Base-by-base conservation (phyloP, 2,329 filamentous ascomycete species). In the Chalaropsis thielavioides region DNA sequence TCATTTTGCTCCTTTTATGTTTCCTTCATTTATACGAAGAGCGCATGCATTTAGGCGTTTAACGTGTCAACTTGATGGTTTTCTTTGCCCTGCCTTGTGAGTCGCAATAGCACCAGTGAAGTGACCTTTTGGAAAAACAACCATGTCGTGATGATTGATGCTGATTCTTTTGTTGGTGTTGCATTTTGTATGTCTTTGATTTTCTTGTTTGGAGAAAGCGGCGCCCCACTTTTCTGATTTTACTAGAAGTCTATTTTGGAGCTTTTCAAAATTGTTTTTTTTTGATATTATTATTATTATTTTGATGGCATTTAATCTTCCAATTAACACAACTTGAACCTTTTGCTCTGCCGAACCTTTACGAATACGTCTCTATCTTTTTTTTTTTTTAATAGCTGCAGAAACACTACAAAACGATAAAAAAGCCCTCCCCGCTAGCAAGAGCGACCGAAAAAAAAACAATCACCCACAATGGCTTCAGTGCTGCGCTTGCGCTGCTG, bases 1-100 rank as follows among this genome's bases (percentile, higher is more conserved):
- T 62, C n/a, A 40, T 24, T 40, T 31, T 62, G 38, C 43, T 41
- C 7, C 19, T n/a, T 54, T 38, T 31, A 22, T 19, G 43, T 35
- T 31, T 40, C 61, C 27, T 49, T 62, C 44, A 43, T 64, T 61
- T 51, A 10, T 59, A 27, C 24, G 54, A 40, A 63, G 58, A 64
- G 58, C 56, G 63, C 59, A 66, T 66, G 64, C 64, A 66, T 66
- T 46, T 62, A 56, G 64, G 60, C 60, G 64, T 66, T 66, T 58
- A 46, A 65, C 54, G 38, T 46, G 62, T 64, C 43, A 64, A 31
- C 43, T 64, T 64, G 38, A n/a, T 15, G 31, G 41, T 11, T 59
- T 27, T 54, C 19, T 54, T 60, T 38, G 24, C 15, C 24, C 24
- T 22, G 5, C 24, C 59, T 24, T 51, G 46, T 51, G 11, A 19